A percentile compares a stretch with the other conserved stretches of the same genome.
Evolutionary conservation across 495 filamentous ascomycete species (phyloP).

Genomic region (Neurospora sp.): DNA sequence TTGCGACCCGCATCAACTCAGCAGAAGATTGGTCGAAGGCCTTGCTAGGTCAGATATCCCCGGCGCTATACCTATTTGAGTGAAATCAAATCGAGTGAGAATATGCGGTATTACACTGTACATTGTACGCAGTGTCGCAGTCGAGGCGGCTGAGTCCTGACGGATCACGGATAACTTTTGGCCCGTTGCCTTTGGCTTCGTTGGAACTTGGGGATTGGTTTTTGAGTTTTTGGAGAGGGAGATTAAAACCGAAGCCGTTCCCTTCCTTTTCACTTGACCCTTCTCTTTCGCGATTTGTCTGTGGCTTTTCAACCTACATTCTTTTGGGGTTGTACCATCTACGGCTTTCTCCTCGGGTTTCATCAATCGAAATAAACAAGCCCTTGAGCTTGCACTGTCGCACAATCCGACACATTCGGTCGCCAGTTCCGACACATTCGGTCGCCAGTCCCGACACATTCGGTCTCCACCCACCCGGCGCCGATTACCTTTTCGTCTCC

Average conservation of each 20-base stretch:
- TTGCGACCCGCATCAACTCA: no score
- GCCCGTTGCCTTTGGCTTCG: not conserved
- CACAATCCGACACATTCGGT: not conserved
- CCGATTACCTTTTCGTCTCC: slow-evolving; percentile 1
- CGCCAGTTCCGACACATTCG: not conserved
- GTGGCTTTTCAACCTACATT: not conserved
- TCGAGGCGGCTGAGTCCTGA: not conserved
- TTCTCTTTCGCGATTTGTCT: not conserved
- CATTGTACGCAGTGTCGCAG: no score
- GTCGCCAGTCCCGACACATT: not conserved
- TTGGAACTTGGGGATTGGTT: not conserved
- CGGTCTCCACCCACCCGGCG: not conserved
- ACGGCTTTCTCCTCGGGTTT: no score
- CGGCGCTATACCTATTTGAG: no score
- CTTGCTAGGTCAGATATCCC: no score
- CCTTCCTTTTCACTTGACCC: not conserved
- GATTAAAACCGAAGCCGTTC: not conserved
- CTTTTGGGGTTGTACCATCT: not conserved
- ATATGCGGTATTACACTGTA: not conserved
- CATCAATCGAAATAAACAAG: not conserved
- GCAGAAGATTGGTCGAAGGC: no score
- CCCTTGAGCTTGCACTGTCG: not conserved
- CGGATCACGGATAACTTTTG: not conserved
- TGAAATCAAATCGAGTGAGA: no score
- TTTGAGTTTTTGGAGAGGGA: not conserved